These are phyloP conservation scores for Akanthomyces muscarius DNA, from an alignment of 2,329 filamentous ascomycete species.

Conservation along the genomic window DNA sequence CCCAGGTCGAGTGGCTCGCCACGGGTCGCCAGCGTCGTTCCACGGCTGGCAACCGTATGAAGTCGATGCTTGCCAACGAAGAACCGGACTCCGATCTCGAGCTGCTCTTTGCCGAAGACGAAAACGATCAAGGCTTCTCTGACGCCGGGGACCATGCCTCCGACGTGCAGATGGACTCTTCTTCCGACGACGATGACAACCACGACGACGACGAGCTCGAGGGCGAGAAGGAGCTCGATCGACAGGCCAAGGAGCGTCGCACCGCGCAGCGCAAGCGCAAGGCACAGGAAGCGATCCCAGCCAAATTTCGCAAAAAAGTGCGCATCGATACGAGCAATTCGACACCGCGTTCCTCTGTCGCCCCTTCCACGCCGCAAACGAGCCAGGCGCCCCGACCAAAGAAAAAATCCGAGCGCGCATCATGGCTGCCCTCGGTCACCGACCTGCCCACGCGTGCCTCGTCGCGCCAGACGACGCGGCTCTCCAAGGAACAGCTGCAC, in stretches of 20 bases:
- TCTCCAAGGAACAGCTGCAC: constrained; percentile 60
- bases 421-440: constrained; percentile 52
- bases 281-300: constrained; percentile 68
- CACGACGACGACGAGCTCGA: constrained; percentile 65
- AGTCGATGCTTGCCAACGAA: constrained; percentile 70
- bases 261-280: constrained; percentile 73
- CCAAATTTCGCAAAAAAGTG: constrained; percentile 69
- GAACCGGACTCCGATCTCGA: constrained; percentile 67
- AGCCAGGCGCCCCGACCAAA: constrained; percentile 44
- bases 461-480: constrained; percentile 53
- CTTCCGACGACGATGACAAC: constrained; percentile 77
- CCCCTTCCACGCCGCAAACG: constrained; percentile 31
- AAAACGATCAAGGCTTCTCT: constrained; percentile 64
- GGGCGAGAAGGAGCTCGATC: constrained; percentile 83
- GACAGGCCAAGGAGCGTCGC: constrained; percentile 65
- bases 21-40: constrained; percentile 70
- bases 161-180: constrained; percentile 83
- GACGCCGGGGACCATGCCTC: constrained; percentile 64
- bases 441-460: constrained; percentile 58
- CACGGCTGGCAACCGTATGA: constrained; percentile 81
- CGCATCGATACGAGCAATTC: constrained; percentile 56
- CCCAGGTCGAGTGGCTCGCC: constrained; percentile 63
- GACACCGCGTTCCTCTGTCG: constrained; percentile 28
- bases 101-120: constrained; percentile 71
- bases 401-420: constrained; percentile 57